These are phyloP conservation scores for Pestalotiopsis sp. DNA, from an alignment of 2,329 filamentous ascomycete species.

Conservation along the genomic window DNA sequence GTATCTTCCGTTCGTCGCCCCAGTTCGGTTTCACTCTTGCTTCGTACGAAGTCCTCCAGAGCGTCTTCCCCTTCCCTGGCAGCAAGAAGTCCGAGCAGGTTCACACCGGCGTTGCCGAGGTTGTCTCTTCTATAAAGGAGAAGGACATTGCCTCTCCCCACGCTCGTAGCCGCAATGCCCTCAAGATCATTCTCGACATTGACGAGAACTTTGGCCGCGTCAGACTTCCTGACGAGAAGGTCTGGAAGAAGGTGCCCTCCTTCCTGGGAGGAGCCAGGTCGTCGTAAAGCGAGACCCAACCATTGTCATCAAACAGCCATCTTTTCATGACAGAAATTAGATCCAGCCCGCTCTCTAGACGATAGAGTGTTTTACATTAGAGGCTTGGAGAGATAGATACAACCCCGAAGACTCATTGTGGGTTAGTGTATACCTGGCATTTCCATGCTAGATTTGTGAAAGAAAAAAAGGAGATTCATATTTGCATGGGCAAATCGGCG, in stretches of 20 bases:
- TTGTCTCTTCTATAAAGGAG: conserved; percentile 64
- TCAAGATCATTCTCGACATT: conserved; percentile 94
- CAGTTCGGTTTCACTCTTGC: conserved; percentile 98
- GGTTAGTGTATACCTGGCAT: not conserved
- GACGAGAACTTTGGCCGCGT: conserved; percentile 89
- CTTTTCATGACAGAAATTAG: not conserved
- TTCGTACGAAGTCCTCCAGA: conserved; percentile 90
- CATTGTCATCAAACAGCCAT: not conserved
- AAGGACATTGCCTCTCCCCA: conserved; percentile 59
- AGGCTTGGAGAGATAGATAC: not conserved
- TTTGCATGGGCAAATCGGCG: conserved; percentile 6
- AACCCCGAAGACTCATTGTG: not conserved
- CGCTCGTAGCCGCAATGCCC: conserved; percentile 76
- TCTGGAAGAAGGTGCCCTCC: conserved; percentile 56
- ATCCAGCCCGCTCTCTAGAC: not conserved
- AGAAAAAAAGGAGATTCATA: not conserved
- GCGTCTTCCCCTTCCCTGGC: conserved; percentile 77
- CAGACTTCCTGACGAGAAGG: conserved; percentile 57
- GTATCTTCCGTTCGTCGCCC: conserved; percentile 91
- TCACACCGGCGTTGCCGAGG: conserved; percentile 64
- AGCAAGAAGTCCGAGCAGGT: conserved; percentile 51
- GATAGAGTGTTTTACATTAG: not conserved
- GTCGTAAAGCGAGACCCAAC: not conserved
- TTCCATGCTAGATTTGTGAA: not conserved
- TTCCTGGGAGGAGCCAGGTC: conserved; percentile 44